Percentiles rank a stretch among this genome's conserved stretches.
Conservation (phyloP, 192 early-diverging fungal genomes). For the Podila verticillata region DNA sequence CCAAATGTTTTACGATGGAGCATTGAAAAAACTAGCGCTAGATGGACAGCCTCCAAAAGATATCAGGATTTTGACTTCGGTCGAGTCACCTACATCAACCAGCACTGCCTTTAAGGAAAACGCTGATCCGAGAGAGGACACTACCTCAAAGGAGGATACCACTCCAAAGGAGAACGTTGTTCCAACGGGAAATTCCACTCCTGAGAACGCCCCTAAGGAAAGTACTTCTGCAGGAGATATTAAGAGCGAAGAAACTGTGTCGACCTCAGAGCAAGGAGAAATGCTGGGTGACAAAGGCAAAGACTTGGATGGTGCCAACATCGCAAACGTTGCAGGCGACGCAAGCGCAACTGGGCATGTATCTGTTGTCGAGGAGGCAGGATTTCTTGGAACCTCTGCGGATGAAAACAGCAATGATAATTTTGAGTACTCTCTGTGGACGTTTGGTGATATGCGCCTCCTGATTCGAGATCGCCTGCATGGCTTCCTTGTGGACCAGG, state of each 20-base stretch:
- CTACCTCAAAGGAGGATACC: background rate
- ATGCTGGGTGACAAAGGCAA: too few relatives aligned
- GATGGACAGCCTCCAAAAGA: constrained; percentile 1
- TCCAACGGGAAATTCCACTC: too few relatives aligned
- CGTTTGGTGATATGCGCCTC: constrained; percentile 30
- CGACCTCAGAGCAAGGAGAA: too few relatives aligned
- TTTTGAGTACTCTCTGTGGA: constrained; percentile 45
- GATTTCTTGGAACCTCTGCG: background rate
- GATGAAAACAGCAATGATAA: constrained; percentile 4
- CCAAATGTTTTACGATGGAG: constrained; percentile 43
- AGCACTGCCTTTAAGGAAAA: background rate
- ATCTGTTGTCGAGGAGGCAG: background rate
- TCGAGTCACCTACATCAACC: background rate
- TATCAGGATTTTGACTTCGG: background rate
- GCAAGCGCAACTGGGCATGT: background rate
- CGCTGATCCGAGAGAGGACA: background rate
- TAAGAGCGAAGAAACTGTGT: too few relatives aligned
- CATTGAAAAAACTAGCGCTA: constrained; percentile 23
- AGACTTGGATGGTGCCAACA: background rate
- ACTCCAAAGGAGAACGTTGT: too few relatives aligned
- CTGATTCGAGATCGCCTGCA: constrained; percentile 38
- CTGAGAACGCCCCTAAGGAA: too few relatives aligned
- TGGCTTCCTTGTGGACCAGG: constrained; percentile 32
- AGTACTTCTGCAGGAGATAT: too few relatives aligned
- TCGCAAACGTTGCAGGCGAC: constrained; percentile 1